These are phyloP conservation scores for Scolecobasidium constrictum DNA, from an alignment of 2,329 filamentous ascomycete species.

Conservation along the genomic window DNA sequence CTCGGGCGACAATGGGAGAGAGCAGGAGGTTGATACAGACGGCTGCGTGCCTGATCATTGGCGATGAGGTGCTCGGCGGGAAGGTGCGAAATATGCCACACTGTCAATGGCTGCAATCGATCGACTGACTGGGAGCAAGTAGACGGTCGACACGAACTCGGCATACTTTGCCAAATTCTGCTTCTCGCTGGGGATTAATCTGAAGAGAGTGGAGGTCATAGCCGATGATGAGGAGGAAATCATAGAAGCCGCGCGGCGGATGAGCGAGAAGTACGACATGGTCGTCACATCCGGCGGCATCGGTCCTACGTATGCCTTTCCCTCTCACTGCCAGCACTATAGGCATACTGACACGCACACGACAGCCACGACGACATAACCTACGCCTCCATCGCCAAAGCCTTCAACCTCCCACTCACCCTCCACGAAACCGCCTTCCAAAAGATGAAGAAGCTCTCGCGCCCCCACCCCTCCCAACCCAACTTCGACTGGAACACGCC, in stretches of 20 bases:
- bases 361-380: slow-evolving; percentile 94
- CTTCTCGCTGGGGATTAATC: slow-evolving; percentile 52
- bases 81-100: slow-evolving; percentile 59
- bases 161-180: slow-evolving; percentile 55
- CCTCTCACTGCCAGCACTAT: too few relatives aligned
- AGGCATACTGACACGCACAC: not conserved
- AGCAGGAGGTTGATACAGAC: slow-evolving; percentile 67
- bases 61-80: slow-evolving; percentile 91
- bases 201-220: slow-evolving; percentile 87
- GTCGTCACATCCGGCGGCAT: slow-evolving; percentile 94
- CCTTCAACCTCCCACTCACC: slow-evolving; percentile 65
- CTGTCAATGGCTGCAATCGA: not conserved
- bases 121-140: not conserved
- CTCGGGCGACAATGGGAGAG: slow-evolving; percentile 33
- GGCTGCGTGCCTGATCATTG: slow-evolving; percentile 86
- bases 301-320: slow-evolving; percentile 66
- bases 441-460: slow-evolving; percentile 74
- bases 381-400: slow-evolving; percentile 86
- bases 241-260: slow-evolving; percentile 71
- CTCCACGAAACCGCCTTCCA: slow-evolving; percentile 67
- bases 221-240: slow-evolving; percentile 88
- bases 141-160: slow-evolving; percentile 58
- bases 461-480: slow-evolving; percentile 59
- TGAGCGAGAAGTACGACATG: slow-evolving; percentile 86
- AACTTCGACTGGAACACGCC: slow-evolving; percentile 79